These are phyloP conservation scores for Ganoderma leucocontextum DNA, from an alignment of 1,284 basidiomycete genomes.

Conservation along the genomic window DNA sequence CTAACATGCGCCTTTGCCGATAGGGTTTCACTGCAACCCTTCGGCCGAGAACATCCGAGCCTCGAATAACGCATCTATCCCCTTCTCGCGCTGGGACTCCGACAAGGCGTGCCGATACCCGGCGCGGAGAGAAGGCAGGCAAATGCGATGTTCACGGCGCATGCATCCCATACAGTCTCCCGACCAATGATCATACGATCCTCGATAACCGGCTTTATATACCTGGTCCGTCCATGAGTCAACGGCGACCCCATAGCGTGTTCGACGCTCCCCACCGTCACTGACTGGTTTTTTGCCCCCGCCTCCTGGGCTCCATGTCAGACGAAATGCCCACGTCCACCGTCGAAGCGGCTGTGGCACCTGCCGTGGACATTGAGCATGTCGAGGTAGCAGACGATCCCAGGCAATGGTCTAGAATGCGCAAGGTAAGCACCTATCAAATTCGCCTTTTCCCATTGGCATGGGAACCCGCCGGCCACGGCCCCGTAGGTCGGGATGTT, in stretches of 20 bases:
- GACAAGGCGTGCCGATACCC: background rate
- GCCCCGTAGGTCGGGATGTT: background rate
- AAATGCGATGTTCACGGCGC: background rate
- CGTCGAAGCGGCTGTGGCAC: background rate
- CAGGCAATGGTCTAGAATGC: constrained; percentile 69
- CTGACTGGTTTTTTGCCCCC: background rate
- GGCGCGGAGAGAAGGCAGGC: background rate
- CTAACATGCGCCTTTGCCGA: background rate
- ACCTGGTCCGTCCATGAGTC: constrained; percentile 3
- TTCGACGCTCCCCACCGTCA: background rate
- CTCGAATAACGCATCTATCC: background rate
- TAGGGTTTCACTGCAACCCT: background rate
- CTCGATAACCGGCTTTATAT: constrained; percentile 2
- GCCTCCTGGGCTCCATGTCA: constrained; percentile 9
- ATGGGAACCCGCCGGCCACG: background rate
- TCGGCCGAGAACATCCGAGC: constrained; percentile 4
- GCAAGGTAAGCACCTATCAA: constrained; percentile 60
- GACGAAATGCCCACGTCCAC: constrained; percentile 8
- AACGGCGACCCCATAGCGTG: background rate
- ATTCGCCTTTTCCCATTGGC: constrained; percentile 1
- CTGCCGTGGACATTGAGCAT: constrained; percentile 66
- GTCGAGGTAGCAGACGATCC: constrained; percentile 80
- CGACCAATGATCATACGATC: background rate
- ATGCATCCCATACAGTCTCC: background rate
- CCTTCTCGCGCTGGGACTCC: background rate